Evolutionary conservation across 2,329 filamentous ascomycete species (phyloP).

Genomic region (Aspergillus hortae): DNA sequence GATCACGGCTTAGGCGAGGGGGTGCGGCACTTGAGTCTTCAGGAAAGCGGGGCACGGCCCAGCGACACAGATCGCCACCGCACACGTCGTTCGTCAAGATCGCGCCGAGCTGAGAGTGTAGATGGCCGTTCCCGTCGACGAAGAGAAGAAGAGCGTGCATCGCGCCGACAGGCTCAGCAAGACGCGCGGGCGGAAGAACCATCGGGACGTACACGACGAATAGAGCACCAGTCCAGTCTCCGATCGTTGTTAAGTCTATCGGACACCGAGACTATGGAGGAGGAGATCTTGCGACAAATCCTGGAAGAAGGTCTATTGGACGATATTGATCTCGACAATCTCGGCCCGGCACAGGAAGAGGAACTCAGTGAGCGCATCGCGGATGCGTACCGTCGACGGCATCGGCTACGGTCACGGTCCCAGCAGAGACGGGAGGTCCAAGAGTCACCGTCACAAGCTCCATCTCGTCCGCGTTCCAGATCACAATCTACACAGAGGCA

Average conservation of each 20-base stretch:
- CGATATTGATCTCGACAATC: slow-evolving; percentile 81
- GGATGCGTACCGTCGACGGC: slow-evolving; percentile 76
- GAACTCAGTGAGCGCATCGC: slow-evolving; percentile 88
- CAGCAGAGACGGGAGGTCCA: slow-evolving; percentile 34
- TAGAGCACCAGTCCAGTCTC: slow-evolving; percentile 88
- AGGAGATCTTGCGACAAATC: slow-evolving; percentile 85
- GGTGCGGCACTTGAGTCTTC: slow-evolving; percentile 69
- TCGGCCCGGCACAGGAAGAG: slow-evolving; percentile 80
- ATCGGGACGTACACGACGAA: slow-evolving; percentile 50
- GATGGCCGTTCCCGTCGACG: slow-evolving; percentile 23
- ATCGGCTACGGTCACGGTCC: slow-evolving; percentile 46
- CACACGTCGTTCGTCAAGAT: slow-evolving; percentile 20
- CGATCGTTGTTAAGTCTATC: slow-evolving; percentile 78
- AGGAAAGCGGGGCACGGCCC: slow-evolving; percentile 33
- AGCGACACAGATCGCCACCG: slow-evolving; percentile 24
- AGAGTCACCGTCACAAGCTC: slow-evolving; percentile 19
- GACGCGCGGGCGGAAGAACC: slow-evolving; percentile 13
- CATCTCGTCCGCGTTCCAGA: slow-evolving; percentile 25
- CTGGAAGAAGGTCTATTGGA: slow-evolving; percentile 82
- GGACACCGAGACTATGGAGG: slow-evolving; percentile 73
- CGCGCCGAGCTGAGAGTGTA: slow-evolving; percentile 31
- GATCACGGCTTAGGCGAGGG: slow-evolving; percentile 69
- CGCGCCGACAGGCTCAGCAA: slow-evolving; percentile 23
- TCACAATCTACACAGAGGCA: slow-evolving; percentile 30
- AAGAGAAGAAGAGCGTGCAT: slow-evolving; percentile 32